These are phyloP conservation scores for Glaciozyma antarctica DNA, from an alignment of 768 basidiomycete species.

Conservation along the genomic window DNA sequence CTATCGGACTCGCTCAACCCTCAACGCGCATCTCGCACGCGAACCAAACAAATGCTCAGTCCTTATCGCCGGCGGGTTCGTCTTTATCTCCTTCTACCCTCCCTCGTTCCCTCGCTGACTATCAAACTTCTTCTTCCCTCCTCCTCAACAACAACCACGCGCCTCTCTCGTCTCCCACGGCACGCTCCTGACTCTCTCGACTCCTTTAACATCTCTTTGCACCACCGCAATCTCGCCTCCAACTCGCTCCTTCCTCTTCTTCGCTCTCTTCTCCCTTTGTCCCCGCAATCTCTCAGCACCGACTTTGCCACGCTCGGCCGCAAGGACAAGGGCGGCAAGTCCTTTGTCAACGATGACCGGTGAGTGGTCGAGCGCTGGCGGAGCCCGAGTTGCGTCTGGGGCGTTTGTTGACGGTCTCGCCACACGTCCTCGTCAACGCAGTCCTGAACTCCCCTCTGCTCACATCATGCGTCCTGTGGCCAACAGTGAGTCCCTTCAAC, in stretches of 20 bases:
- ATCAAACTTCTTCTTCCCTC: not conserved
- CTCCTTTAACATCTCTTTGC: not conserved
- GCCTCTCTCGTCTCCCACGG: not conserved
- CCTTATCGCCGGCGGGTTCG: constrained; percentile 26
- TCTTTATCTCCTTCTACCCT: not conserved
- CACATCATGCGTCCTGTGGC: constrained; percentile 79
- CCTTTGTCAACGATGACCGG: constrained; percentile 3
- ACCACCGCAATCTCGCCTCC: not conserved
- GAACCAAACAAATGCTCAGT: constrained; percentile 3
- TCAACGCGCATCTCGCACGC: not conserved
- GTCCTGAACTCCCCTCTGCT: constrained; percentile 75
- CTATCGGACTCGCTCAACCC: not conserved
- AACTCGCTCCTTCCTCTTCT: not conserved
- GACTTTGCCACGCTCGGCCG: constrained; percentile 30
- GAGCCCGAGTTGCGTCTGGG: not conserved
- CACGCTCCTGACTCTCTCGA: not conserved
- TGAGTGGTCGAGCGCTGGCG: not conserved
- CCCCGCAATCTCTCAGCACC: constrained; percentile 11
- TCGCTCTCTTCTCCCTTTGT: not conserved
- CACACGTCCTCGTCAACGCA: constrained; percentile 31
- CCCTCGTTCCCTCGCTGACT: not conserved
- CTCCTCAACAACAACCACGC: not conserved
- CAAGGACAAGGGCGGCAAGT: constrained; percentile 25
- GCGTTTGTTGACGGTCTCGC: not conserved
- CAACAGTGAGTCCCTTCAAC: constrained; percentile 49